Evolutionary conservation across 1,139 yeast species (phyloP).

Genomic region (Dujonia santamariae): DNA sequence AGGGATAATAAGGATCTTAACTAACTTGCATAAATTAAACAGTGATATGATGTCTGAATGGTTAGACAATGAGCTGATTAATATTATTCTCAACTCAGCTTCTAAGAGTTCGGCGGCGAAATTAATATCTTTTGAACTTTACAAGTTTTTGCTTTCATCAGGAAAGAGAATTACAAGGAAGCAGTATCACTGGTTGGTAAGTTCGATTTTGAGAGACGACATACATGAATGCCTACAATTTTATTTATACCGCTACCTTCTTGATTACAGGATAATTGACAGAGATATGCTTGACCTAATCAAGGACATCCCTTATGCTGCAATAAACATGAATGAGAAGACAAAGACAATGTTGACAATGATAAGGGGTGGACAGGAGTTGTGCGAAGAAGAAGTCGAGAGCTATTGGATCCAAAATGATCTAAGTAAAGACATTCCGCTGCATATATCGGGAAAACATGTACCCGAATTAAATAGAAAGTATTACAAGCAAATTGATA

Average conservation of each 20-base stretch:
- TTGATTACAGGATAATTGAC: constrained; percentile 13
- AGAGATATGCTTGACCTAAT: constrained; percentile 13
- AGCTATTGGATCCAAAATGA: constrained; percentile 14
- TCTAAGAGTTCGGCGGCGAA: constrained; percentile 29
- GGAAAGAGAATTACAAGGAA: constrained; percentile 15
- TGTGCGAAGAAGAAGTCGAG: constrained; percentile 9
- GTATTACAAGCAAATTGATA: constrained; percentile 22
- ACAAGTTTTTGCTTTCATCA: constrained; percentile 20
- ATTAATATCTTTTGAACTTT: constrained; percentile 23
- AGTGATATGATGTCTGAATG: constrained; percentile 16
- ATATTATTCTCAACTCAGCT: constrained; percentile 27
- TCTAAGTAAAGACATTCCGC: constrained; percentile 12
- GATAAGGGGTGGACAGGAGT: no score
- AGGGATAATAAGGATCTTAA: constrained; percentile 23
- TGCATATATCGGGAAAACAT: constrained; percentile 8
- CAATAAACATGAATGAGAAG: constrained; percentile 10
- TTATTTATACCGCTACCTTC: constrained; percentile 23
- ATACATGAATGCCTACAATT: constrained; percentile 26
- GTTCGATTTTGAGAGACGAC: constrained; percentile 23
- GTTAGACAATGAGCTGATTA: constrained; percentile 30
- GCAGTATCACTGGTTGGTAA: constrained; percentile 21
- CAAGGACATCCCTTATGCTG: constrained; percentile 14
- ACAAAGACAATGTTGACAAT: constrained; percentile 10
- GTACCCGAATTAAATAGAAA: constrained; percentile 13
- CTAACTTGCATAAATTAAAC: constrained; percentile 18